A percentile compares a stretch with the other conserved stretches of the same genome.
These are phyloP conservation scores for Phlegmacium glaucopus DNA, from an alignment of 768 basidiomycete species.

Conservation along the genomic window DNA sequence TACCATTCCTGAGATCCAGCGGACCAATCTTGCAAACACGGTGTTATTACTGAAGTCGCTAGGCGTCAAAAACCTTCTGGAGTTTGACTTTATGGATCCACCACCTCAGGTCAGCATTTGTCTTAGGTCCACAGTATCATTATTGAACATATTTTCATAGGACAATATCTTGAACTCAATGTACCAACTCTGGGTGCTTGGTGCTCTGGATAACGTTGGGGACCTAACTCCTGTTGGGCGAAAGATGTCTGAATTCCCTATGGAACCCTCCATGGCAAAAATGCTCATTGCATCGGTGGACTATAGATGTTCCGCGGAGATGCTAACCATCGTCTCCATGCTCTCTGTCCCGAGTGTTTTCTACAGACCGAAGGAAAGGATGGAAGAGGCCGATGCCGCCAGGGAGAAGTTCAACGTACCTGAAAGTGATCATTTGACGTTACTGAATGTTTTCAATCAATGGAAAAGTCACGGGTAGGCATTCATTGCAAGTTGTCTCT, in stretches of 20 bases:
- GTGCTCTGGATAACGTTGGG: conserved; percentile 96
- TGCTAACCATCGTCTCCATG: conserved; percentile 99
- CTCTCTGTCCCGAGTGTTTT: conserved; percentile 97
- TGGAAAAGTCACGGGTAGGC: conserved; percentile 95
- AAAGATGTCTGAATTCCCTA: conserved; percentile 99
- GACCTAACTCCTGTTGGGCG: conserved; percentile 88
- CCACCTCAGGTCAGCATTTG: conserved; percentile 77
- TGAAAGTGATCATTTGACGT: conserved; percentile 94
- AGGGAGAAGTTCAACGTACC: conserved; percentile 98
- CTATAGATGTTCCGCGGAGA: conserved; percentile 89
- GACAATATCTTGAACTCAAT: conserved; percentile 98
- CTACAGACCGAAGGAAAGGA: conserved; percentile 93
- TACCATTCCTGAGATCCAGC: conserved; percentile 97
- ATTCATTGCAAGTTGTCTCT: background rate
- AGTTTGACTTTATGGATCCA: conserved; percentile 99
- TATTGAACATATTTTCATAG: conserved; percentile 29
- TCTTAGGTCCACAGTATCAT: background rate
- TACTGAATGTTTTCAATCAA: conserved; percentile 95
- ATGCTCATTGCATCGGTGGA: conserved; percentile 97
- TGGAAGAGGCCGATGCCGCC: conserved; percentile 97
- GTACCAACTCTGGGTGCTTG: conserved; percentile 99
- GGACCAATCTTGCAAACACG: conserved; percentile 97
- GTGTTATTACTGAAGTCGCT: conserved; percentile 92
- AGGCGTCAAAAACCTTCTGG: conserved; percentile 94
- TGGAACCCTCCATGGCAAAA: conserved; percentile 99